These are phyloP conservation scores for Leishmania major DNA, from an alignment of 208 protist genomes.

Conservation along the genomic window DNA sequence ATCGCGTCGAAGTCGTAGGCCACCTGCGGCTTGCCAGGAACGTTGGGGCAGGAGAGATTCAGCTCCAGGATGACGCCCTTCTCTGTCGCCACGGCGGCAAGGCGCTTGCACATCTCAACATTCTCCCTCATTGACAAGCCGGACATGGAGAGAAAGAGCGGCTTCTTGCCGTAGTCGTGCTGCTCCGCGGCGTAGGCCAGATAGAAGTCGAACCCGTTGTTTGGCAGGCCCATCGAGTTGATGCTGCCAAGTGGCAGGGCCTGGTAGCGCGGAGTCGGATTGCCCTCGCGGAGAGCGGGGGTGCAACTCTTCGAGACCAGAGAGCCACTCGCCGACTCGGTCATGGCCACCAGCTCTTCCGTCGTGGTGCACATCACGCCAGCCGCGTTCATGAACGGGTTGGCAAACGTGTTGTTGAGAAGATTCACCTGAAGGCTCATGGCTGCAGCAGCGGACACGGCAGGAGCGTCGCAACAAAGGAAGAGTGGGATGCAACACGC, in stretches of 20 bases:
- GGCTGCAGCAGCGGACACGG: not conserved
- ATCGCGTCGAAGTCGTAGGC: constrained; percentile 86
- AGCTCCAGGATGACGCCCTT: constrained; percentile 81
- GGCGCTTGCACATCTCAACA: constrained; percentile 58
- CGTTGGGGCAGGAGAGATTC: constrained; percentile 91
- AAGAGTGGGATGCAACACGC: not conserved
- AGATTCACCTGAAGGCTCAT: constrained; percentile 79
- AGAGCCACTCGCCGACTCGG: constrained; percentile 60
- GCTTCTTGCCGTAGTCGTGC: constrained; percentile 75
- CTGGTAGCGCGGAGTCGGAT: constrained; percentile 83
- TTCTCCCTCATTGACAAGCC: constrained; percentile 84
- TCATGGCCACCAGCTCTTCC: constrained; percentile 66
- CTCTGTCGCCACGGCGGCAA: constrained; percentile 55
- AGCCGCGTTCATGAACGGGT: constrained; percentile 91
- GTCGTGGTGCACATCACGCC: constrained; percentile 77
- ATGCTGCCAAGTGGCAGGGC: constrained; percentile 76
- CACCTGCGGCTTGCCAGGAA: constrained; percentile 90
- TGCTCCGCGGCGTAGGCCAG: constrained; percentile 49
- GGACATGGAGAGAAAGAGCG: constrained; percentile 85
- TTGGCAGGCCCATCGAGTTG: constrained; percentile 91
- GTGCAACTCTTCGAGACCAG: constrained; percentile 91
- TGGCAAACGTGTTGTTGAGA: constrained; percentile 62
- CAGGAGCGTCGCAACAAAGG: not conserved
- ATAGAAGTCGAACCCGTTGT: constrained; percentile 87
- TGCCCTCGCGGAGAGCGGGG: constrained; percentile 59